These are phyloP conservation scores for Plectosphaerella sp. DNA, from an alignment of 2,329 filamentous ascomycete genomes.

Conservation along the genomic window DNA sequence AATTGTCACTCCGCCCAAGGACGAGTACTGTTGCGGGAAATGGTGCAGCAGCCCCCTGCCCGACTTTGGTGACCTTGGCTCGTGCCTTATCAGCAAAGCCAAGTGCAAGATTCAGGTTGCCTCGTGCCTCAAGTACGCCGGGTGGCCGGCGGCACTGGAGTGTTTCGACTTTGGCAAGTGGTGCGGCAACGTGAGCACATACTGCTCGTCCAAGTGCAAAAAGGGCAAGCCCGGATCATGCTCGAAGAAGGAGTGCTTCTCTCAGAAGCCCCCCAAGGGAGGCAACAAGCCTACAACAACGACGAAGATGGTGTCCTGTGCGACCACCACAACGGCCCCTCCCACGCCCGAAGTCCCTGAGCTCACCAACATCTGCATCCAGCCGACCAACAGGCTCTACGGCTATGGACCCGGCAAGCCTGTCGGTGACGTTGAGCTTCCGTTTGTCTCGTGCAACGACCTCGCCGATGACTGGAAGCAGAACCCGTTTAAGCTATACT, in stretches of 20 bases:
- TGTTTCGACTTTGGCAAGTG: slow-evolving; percentile 48
- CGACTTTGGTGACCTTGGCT: slow-evolving; percentile 35
- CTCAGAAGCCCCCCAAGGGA: slow-evolving; percentile 33
- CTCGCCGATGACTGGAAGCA: slow-evolving; percentile 31
- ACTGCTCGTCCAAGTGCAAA: slow-evolving; percentile 35
- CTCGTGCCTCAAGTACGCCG: slow-evolving; percentile 47
- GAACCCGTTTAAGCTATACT: slow-evolving; percentile 49
- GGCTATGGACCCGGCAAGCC: slow-evolving; percentile 64
- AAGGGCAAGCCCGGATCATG: slow-evolving; percentile 25
- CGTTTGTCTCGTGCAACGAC: slow-evolving; percentile 52
- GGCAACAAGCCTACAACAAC: slow-evolving; percentile 23
- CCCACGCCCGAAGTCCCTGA: slow-evolving; percentile 34
- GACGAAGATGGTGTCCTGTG: slow-evolving; percentile 22
- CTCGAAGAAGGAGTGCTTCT: slow-evolving; percentile 38
- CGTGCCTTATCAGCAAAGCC: slow-evolving; percentile 37
- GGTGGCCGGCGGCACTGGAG: slow-evolving; percentile 41
- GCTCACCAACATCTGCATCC: slow-evolving; percentile 46
- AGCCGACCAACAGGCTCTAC: slow-evolving; percentile 50
- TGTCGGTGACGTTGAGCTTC: slow-evolving; percentile 47
- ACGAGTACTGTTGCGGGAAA: slow-evolving; percentile 50
- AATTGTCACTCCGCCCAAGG: slow-evolving; percentile 36
- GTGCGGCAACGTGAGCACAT: slow-evolving; percentile 40
- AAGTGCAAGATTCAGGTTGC: slow-evolving; percentile 42
- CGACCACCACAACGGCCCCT: slow-evolving; percentile 15
- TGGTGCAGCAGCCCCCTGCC: slow-evolving; percentile 50